Evolutionary conservation across 2,329 filamentous ascomycete genomes (phyloP).

Genomic region (Sclerotinia minor): DNA sequence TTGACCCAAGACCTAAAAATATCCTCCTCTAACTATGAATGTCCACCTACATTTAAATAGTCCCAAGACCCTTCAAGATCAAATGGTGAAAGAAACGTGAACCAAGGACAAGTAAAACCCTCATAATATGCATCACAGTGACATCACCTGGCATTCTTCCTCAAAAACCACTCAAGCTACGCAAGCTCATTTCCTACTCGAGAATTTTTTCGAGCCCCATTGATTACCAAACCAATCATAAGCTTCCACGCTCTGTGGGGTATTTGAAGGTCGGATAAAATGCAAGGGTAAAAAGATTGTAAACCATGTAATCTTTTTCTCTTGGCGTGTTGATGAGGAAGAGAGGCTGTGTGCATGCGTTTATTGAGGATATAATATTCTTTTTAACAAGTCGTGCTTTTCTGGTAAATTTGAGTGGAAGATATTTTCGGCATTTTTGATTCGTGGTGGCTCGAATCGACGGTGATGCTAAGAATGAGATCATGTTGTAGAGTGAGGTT

Average conservation of each 20-base stretch:
- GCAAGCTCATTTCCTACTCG: background rate
- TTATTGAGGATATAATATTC: conserved; percentile 6
- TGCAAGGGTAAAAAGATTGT: conserved; percentile 10
- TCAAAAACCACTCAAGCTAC: background rate
- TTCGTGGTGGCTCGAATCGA: background rate
- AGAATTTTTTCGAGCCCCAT: conserved; percentile 1
- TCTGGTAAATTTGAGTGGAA: background rate
- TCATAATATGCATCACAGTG: conserved; percentile 8
- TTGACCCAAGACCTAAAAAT: conserved; percentile 5
- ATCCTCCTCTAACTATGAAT: background rate
- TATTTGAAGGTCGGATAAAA: background rate
- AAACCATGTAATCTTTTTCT: background rate
- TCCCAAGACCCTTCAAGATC: background rate
- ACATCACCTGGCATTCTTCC: conserved; percentile 5
- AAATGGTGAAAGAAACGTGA: background rate
- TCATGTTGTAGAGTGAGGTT: background rate
- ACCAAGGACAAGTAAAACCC: background rate
- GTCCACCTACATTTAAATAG: background rate
- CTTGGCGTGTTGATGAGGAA: conserved; percentile 12
- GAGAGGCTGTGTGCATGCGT: conserved; percentile 16
- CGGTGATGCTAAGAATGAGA: background rate
- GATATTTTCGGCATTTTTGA: background rate
- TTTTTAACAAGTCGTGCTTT: background rate
- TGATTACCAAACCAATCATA: conserved; percentile 7
- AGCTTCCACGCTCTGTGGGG: conserved; percentile 10